A percentile compares a stretch with the other conserved stretches of the same genome.
Evolutionary conservation across 2,329 filamentous ascomycete species (phyloP).

Genomic region (Ophiosphaerella narmari): DNA sequence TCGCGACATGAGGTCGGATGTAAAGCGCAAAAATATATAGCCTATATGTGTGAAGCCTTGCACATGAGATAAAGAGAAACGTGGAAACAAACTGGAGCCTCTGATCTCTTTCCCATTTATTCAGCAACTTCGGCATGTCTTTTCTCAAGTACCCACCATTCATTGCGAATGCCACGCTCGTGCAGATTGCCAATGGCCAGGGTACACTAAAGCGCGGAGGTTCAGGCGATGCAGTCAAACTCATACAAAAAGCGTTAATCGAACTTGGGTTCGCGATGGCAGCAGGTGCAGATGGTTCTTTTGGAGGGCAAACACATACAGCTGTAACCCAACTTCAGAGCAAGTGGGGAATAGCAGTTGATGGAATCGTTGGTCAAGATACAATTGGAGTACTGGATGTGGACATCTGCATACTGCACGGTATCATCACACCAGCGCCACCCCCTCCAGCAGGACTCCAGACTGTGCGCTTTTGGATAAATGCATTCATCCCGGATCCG

Average conservation of each 20-base stretch:
- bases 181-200: not conserved
- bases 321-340: not conserved
- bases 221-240: not conserved
- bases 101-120: too few species aligned
- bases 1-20: too few species aligned
- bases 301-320: not conserved
- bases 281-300: not conserved
- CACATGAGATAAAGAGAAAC: too few species aligned
- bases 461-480: not conserved
- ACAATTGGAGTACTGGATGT: not conserved
- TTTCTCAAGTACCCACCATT: not conserved
- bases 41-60: too few species aligned
- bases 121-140: not conserved
- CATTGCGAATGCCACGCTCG: not conserved
- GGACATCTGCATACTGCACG: not conserved
- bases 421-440: not conserved
- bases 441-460: not conserved
- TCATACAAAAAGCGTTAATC: not conserved
- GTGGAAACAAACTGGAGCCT: too few species aligned
- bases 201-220: not conserved
- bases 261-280: not conserved
- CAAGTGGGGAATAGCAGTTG: not conserved
- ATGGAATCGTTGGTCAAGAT: not conserved
- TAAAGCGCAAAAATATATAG: too few species aligned
- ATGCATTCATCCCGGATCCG: not conserved